These are phyloP conservation scores for Jaenimonas drosophilae DNA, from an alignment of 208 protist genomes.

Conservation along the genomic window DNA sequence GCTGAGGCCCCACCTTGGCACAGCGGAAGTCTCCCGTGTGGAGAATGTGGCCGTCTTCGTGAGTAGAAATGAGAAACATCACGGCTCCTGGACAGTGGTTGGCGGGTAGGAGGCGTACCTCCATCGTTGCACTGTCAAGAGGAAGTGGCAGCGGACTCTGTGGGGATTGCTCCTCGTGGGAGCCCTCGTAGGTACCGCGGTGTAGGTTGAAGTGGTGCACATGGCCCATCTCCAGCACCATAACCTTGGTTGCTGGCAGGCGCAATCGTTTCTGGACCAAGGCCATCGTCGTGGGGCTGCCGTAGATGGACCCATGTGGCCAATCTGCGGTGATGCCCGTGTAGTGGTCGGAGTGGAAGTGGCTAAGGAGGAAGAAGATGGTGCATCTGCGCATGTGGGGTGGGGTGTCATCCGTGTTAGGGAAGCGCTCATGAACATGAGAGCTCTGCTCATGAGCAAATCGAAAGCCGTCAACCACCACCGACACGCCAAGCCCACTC, in stretches of 20 bases:
- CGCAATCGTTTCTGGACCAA: conserved; percentile 35
- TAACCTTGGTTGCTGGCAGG: conserved; percentile 24
- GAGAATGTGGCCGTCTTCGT: conserved; percentile 45
- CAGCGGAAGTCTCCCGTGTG: conserved; percentile 91
- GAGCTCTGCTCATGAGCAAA: conserved; percentile 8
- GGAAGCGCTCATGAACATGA: too few relatives aligned
- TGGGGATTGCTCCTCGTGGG: neutral
- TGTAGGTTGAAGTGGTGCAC: conserved; percentile 45
- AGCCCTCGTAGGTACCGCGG: conserved; percentile 12
- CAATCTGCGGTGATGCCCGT: conserved; percentile 42
- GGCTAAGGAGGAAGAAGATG: conserved; percentile 73
- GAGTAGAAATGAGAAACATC: conserved; percentile 81
- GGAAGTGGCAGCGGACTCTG: neutral
- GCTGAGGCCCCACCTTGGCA: neutral
- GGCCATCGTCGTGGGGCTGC: conserved; percentile 43
- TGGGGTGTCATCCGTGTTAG: too few relatives aligned
- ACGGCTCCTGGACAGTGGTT: conserved; percentile 90
- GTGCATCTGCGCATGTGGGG: too few relatives aligned
- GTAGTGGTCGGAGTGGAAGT: conserved; percentile 92
- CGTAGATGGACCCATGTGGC: conserved; percentile 52
- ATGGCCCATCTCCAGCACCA: conserved; percentile 27
- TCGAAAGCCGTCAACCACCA: conserved; percentile 78
- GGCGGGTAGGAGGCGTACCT: conserved; percentile 56
- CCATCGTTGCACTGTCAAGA: conserved; percentile 3
- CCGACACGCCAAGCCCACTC: conserved; percentile 10